Evolutionary conservation across 1,284 basidiomycete species (phyloP).

Genomic region (Ceratobasidium papillatum): DNA sequence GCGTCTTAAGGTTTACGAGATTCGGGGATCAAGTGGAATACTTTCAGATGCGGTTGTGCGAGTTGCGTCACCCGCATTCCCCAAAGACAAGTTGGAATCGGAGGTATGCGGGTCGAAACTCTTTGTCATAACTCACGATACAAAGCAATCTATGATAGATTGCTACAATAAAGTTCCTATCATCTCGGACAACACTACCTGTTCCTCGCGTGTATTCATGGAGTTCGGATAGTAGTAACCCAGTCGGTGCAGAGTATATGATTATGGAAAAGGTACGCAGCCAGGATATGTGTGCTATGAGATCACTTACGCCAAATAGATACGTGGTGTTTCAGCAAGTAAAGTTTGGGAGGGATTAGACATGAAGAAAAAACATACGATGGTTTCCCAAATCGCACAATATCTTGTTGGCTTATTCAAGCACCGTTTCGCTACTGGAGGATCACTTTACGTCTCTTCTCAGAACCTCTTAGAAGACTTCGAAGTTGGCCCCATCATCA

Average conservation of each 20-base stretch:
- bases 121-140: neutral
- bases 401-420: neutral
- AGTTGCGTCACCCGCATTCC: neutral
- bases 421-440: neutral
- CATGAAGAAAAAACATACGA: neutral
- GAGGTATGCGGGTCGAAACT: neutral
- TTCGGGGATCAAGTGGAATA: neutral
- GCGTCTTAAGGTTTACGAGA: neutral
- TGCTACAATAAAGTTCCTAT: neutral
- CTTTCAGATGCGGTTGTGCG: neutral
- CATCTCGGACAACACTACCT: neutral
- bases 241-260: neutral
- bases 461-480: neutral
- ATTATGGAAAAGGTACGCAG: constrained; percentile 3
- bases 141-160: neutral
- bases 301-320: neutral
- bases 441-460: neutral
- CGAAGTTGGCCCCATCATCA: neutral
- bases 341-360: neutral
- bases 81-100: neutral
- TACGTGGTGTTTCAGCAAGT: neutral
- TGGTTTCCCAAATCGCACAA: neutral
- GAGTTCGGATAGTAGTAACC: neutral
- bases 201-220: neutral
- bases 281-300: too few species aligned